A percentile compares a stretch with the other conserved stretches of the same genome.
phyloP scores from a whole-genome alignment of 1,284 basidiomycete genomes.

The Cryptococcus sp. region DNA sequence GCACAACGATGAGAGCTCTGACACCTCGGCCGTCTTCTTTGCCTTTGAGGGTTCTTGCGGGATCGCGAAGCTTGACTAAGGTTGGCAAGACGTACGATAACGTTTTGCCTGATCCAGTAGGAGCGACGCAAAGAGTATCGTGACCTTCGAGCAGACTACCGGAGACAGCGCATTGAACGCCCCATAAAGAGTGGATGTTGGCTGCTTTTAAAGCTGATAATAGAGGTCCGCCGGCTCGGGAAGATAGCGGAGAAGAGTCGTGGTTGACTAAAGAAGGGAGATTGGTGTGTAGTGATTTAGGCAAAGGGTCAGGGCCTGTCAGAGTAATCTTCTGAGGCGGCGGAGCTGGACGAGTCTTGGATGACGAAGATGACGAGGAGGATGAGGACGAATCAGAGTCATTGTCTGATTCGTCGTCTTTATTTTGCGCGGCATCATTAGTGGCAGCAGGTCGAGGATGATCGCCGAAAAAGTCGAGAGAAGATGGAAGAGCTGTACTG shows the following conservation, averaged over 20 bases:
- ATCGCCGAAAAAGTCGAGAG: constrained; percentile 88
- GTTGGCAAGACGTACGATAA: constrained; percentile 83
- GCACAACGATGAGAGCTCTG: constrained; percentile 79
- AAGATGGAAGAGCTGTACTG: constrained; percentile 61
- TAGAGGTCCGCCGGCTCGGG: constrained; percentile 26
- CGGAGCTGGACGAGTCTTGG: constrained; percentile 32
- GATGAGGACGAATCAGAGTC: constrained; percentile 20
- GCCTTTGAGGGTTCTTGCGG: constrained; percentile 53
- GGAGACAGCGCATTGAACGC: constrained; percentile 45
- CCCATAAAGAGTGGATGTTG: constrained; percentile 41
- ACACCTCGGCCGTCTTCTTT: constrained; percentile 61
- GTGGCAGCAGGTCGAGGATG: constrained; percentile 49
- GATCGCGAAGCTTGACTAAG: constrained; percentile 66
- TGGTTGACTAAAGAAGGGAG: constrained; percentile 41
- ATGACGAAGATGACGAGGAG: constrained; percentile 19
- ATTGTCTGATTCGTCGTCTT: constrained; percentile 32
- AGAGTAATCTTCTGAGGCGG: constrained; percentile 52
- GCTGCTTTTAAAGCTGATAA: constrained; percentile 25
- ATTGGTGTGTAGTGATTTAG: constrained; percentile 44
- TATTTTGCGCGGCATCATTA: constrained; percentile 53
- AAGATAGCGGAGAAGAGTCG: constrained; percentile 39
- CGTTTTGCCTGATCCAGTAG: constrained; percentile 93
- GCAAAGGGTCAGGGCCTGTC: constrained; percentile 47
- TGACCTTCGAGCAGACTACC: constrained; percentile 58
- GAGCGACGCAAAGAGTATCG: constrained; percentile 87